These are phyloP conservation scores for Diospyros lotus DNA, from an alignment of 148 eudicot species.

Conservation along the genomic window DNA sequence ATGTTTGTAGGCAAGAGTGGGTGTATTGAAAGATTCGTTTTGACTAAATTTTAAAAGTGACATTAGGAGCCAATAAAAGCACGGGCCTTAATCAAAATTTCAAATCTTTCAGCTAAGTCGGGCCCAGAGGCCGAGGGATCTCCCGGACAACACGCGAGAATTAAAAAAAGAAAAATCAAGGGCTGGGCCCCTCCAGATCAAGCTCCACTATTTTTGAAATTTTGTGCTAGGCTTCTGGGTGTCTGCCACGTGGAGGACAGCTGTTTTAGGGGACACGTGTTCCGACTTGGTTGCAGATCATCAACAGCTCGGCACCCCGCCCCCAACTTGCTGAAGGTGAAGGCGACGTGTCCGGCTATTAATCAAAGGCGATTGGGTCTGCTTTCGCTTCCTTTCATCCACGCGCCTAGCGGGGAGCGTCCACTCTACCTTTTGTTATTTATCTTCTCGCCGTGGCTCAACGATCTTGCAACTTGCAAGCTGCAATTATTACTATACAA, in stretches of 20 bases:
- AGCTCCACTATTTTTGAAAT: slow-evolving; percentile 9
- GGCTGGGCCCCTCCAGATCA: slow-evolving; percentile 1
- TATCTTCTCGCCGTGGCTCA: too few species aligned
- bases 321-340: neutral
- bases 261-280: slow-evolving; percentile 6
- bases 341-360: slow-evolving; percentile 1
- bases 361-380: neutral
- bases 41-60: too few species aligned
- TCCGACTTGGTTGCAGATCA: slow-evolving; percentile 5
- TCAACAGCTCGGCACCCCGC: slow-evolving; percentile 16
- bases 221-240: neutral
- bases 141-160: neutral
- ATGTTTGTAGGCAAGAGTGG: too few species aligned
- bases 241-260: slow-evolving; percentile 5
- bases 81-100: too few species aligned
- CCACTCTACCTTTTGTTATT: too few species aligned
- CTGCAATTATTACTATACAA: too few species aligned
- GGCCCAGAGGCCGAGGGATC: neutral
- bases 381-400: too few species aligned
- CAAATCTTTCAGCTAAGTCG: neutral
- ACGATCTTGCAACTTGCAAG: too few species aligned
- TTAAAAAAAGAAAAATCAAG: neutral
- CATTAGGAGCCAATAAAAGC: too few species aligned
- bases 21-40: too few species aligned
- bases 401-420: too few species aligned